phyloP scores from a whole-genome alignment of 495 filamentous ascomycete species.

The Talaromyces ruber region DNA sequence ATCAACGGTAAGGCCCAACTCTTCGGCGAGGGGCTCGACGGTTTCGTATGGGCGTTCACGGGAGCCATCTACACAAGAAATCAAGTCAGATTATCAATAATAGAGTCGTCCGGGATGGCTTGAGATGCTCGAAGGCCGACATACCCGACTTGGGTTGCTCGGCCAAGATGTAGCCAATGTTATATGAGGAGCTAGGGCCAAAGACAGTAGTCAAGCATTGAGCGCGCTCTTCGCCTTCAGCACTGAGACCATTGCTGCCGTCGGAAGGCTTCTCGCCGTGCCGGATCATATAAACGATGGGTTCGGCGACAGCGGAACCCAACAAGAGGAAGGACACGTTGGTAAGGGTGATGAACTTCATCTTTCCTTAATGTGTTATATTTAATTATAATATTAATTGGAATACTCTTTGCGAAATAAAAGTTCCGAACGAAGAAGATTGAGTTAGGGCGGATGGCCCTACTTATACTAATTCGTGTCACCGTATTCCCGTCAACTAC shows the following conservation, averaged over 20 bases:
- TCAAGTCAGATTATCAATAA: not conserved
- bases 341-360: not conserved
- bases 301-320: constrained; percentile 14
- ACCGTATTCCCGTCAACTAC: not conserved
- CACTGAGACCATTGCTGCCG: constrained; percentile 32
- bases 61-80: constrained; percentile 29
- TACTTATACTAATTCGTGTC: not conserved
- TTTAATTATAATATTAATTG: too few relatives aligned
- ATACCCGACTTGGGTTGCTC: constrained; percentile 37
- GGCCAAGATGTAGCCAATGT: constrained; percentile 47
- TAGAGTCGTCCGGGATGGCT: not conserved
- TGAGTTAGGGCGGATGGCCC: not conserved
- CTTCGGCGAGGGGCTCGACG: constrained; percentile 38
- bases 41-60: constrained; percentile 43
- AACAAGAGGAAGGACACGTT: constrained; percentile 7
- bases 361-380: not conserved
- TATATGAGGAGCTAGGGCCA: constrained; percentile 31
- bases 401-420: not conserved
- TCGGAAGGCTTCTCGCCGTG: constrained; percentile 49
- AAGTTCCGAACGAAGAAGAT: not conserved
- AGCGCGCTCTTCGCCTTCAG: constrained; percentile 37
- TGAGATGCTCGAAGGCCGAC: not conserved
- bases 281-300: constrained; percentile 47
- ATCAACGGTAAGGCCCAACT: constrained; percentile 43
- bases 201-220: constrained; percentile 43